Base-by-base conservation (phyloP, 768 basidiomycete genomes). In the Leccinum arenicola region DNA sequence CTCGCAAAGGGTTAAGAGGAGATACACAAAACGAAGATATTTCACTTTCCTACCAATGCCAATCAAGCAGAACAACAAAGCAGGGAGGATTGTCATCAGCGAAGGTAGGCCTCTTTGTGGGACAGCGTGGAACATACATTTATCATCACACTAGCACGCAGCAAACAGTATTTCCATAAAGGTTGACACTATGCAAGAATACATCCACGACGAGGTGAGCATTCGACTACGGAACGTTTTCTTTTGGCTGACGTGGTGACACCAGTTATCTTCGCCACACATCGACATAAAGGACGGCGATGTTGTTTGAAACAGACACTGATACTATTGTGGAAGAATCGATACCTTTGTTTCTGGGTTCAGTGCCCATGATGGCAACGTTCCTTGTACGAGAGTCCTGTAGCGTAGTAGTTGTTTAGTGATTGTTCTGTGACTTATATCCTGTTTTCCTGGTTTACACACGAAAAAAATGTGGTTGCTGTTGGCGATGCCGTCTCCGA, bases 101-200 rank as follows among this genome's bases (percentile, higher is more conserved):
- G 9, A 60, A 10, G 54, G 68, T 55, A 27, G 6, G 53, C 54
- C 14, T 19, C 43, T 6, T 14, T 17, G 19, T 19, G 10, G 17
- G 17, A 5, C 29, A 5, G 10, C 2, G 3, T 15, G 15, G 35
- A 6, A 12, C 14, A 11, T 19, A 21, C 43, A 2, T 48, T 38
- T 19, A 61, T 50, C n/a, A 27, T 23, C 12, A 9, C 4, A 33
- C 58, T 29, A 65, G 70, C 61, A 52, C 4, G 2, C 50, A 62
- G 77, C 78, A 49, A 78, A 79, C 52, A 81, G 81, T 61, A 83
- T 86, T 62, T 82, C 84, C 35, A 85, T 87, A 73, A 83, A 84
- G 72, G 82, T 87, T 57, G 82, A 86, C 66, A 86, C 85, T 8
- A 84, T 77, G 43, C 77, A 83, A 29, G 84, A 86, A 57, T 77